Evolutionary conservation across 495 filamentous ascomycete species (phyloP).

Genomic region (Aspergillus leporis): DNA sequence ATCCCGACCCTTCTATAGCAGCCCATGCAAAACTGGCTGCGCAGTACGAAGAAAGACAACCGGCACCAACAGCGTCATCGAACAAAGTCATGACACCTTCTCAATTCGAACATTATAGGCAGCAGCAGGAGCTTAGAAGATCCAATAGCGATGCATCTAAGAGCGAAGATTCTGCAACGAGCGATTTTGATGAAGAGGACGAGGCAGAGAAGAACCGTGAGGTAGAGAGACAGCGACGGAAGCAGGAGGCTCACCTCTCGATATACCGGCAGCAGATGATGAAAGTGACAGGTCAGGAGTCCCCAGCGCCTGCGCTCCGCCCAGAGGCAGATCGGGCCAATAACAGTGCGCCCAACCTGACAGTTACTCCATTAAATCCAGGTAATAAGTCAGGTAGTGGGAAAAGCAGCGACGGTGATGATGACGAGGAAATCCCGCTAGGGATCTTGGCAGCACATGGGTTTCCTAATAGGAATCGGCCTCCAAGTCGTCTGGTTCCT

Average conservation of each 20-base stretch:
- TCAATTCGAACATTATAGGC: constrained; percentile 81
- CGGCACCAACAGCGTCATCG: constrained; percentile 39
- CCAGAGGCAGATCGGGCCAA: constrained; percentile 43
- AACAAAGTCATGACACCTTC: constrained; percentile 88
- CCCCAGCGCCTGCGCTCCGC: constrained; percentile 42
- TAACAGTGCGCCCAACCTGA: constrained; percentile 47
- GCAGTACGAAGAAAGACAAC: constrained; percentile 44
- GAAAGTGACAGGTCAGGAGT: constrained; percentile 83
- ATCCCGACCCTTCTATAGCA: constrained; percentile 52
- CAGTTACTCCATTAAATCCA: constrained; percentile 32
- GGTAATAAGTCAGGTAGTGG: constrained; percentile 41
- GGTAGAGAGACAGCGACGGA: constrained; percentile 72
- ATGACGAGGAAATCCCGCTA: constrained; percentile 85
- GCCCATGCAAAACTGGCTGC: constrained; percentile 57
- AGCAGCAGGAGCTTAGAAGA: constrained; percentile 70
- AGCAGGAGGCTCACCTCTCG: constrained; percentile 87
- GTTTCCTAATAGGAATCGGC: constrained; percentile 81
- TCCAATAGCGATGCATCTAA: constrained; percentile 49
- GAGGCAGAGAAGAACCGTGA: constrained; percentile 73
- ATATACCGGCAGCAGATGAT: constrained; percentile 96
- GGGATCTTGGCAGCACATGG: constrained; percentile 90
- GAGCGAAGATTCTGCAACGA: constrained; percentile 50
- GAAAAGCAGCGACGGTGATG: constrained; percentile 62
- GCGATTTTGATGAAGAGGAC: constrained; percentile 80
- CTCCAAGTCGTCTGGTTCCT: constrained; percentile 69